phyloP scores from a whole-genome alignment of 495 filamentous ascomycete species.

The Penicillium subrubescens region DNA sequence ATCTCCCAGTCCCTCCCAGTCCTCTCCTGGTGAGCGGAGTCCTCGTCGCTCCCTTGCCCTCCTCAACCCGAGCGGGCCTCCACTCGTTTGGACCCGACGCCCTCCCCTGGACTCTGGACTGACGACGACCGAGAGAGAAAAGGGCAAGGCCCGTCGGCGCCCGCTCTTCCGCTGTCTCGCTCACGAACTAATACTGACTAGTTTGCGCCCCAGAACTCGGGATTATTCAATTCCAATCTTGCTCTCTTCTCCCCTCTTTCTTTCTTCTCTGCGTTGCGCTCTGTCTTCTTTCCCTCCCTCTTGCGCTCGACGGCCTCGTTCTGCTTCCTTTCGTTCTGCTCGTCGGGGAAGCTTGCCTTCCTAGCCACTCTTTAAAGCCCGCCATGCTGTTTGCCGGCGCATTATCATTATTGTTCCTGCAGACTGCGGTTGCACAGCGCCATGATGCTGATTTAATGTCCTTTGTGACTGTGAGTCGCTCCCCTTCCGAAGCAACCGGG shows the following conservation, averaged over 20 bases:
- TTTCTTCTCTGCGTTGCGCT: neutral
- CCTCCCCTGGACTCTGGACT: constrained; percentile 1
- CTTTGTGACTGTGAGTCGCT: constrained; percentile 38
- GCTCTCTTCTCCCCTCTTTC: neutral
- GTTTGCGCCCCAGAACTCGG: neutral
- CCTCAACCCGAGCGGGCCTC: constrained; percentile 5
- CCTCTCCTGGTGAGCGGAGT: constrained; percentile 9
- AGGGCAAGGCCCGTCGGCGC: neutral
- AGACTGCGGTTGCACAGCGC: constrained; percentile 29
- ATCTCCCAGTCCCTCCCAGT: neutral
- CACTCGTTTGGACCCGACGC: constrained; percentile 1
- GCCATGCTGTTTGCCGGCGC: constrained; percentile 33
- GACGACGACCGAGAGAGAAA: neutral
- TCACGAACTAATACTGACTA: constrained; percentile 2
- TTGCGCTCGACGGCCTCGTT: constrained; percentile 5
- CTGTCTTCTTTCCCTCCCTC: constrained; percentile 2
- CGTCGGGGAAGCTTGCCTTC: constrained; percentile 29
- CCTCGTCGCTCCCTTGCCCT: constrained; percentile 7
- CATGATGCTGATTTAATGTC: constrained; percentile 43
- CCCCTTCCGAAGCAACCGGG: neutral
- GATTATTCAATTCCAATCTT: constrained; percentile 1
- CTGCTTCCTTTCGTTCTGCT: neutral
- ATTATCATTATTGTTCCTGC: constrained; percentile 32
- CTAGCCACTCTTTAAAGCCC: constrained; percentile 34
- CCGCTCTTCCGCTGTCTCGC: neutral